Evolutionary conservation across 495 filamentous ascomycete species (phyloP), one percentile per base, ranked within the genome.

Genomic region (Penicillium salamii): DNA sequence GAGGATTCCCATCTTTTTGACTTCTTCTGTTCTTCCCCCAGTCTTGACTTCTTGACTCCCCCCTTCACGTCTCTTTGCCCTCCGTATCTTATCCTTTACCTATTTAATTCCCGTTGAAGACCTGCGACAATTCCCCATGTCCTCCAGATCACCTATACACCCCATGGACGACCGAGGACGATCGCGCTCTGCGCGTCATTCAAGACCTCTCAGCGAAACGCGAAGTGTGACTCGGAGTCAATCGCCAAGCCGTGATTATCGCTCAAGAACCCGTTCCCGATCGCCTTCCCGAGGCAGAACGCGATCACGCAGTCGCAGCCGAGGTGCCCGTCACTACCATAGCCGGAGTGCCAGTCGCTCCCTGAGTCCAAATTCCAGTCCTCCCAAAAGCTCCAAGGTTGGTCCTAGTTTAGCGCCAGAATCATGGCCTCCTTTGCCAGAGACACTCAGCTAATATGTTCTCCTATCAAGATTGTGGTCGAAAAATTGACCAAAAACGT

Each of bases 401-500:
- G 47, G 67, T 50, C 34, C 5, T 20, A 6, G 11, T 42, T 6
- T 14, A n/a, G 32, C 31, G 13, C 14, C 40, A 29, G 15, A 13
- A 24, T 14, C 1, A 44, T 20, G 15, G 3, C 24, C 15, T 2
- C 12, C 13, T 33, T 17, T 34, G 9, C 21, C 15, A 20, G 2
- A 7, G 21, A 1, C 9, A 2, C 18, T 13, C 17, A 12, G 26
- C 36, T 48, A 28, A 48, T 33, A 1, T 40, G n/a, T 3, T 1
- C 26, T n/a, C 31, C 24, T 7, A 17, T n/a, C 18, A 31, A 97
- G 90, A 91, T 98, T 51, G 90, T 97, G 13, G 86, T 97, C 26
- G 95, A 98, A 71, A 95, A 93, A 62, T 78, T 98, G 57, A 95
- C 92, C 4, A 96, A 95, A 62, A 99, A 97, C 63, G 84, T 99